Evolutionary conservation across 305 asterid genomes (phyloP).

Genomic region (Salvia sclarea): DNA sequence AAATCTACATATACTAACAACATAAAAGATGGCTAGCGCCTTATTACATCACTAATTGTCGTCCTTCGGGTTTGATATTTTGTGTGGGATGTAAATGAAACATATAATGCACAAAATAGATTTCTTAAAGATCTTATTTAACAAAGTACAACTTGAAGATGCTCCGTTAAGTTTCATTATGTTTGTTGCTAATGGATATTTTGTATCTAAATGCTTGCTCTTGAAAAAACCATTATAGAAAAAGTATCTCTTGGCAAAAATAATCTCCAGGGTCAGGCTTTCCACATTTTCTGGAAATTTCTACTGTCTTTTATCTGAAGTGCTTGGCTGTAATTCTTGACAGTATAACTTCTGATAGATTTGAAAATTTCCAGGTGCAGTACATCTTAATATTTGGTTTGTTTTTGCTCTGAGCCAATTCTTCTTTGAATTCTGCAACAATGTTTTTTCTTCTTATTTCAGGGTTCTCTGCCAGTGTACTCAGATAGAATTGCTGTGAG

Average conservation of each 20-base stretch:
- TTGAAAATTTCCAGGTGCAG: not conserved
- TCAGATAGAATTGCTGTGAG: constrained; percentile 73
- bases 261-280: constrained; percentile 1
- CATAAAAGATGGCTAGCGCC: not conserved
- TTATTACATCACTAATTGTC: not conserved
- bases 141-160: not conserved
- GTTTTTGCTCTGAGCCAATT: constrained; percentile 7
- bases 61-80: constrained; percentile 4
- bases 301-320: not conserved
- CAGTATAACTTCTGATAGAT: not conserved
- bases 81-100: constrained; percentile 8
- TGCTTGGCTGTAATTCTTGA: constrained; percentile 1
- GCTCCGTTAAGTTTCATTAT: not conserved
- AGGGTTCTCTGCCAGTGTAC: constrained; percentile 91
- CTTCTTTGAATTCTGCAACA: constrained; percentile 17
- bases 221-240: constrained; percentile 19
- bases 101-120: not conserved
- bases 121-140: not conserved
- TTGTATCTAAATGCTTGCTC: not conserved
- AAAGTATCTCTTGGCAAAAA: not conserved
- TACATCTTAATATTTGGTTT: constrained; percentile 12
- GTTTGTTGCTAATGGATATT: not conserved
- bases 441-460: constrained; percentile 36
- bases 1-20: constrained; percentile 12
- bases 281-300: constrained; percentile 2